Conservation (phyloP, 2,329 filamentous ascomycete genomes). For the Epicoccum sorghinum region DNA sequence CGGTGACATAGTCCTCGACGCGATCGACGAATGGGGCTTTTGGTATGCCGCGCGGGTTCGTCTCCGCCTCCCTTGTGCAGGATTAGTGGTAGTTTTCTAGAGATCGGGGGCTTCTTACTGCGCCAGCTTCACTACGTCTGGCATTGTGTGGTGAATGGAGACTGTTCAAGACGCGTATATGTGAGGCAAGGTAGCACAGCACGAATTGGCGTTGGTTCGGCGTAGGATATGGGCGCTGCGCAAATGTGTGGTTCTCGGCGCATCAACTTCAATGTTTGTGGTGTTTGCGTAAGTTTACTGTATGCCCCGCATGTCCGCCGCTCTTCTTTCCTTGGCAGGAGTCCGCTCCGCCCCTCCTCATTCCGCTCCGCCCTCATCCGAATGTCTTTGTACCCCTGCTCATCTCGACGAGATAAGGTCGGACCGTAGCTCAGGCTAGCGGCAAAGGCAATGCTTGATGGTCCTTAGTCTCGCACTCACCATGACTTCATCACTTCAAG, state of each 20-base stretch:
- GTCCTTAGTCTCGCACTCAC: background rate
- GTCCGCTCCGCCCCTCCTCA: background rate
- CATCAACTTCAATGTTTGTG: slow-evolving; percentile 11
- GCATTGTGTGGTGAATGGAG: slow-evolving; percentile 1
- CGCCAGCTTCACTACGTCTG: slow-evolving; percentile 16
- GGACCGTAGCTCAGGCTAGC: background rate
- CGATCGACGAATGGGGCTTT: slow-evolving; percentile 85
- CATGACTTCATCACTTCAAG: slow-evolving; percentile 7
- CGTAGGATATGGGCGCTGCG: background rate
- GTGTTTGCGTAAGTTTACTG: slow-evolving; percentile 7
- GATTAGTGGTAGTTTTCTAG: background rate
- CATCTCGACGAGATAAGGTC: too few relatives aligned
- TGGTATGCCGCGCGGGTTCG: slow-evolving; percentile 84
- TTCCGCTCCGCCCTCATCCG: too few relatives aligned
- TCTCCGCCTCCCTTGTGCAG: slow-evolving; percentile 47
- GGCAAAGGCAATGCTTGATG: background rate
- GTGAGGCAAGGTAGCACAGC: background rate
- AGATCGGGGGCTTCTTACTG: slow-evolving; percentile 14
- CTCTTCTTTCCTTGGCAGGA: background rate
- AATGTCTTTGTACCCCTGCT: too few relatives aligned
- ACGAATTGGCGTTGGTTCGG: background rate
- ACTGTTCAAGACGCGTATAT: background rate
- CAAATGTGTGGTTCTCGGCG: slow-evolving; percentile 3
- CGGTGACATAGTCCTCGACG: slow-evolving; percentile 84
- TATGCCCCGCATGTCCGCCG: slow-evolving; percentile 20